Evolutionary conservation across 306 rosid genomes (phyloP).

Genomic region (Sophora flavescens): DNA sequence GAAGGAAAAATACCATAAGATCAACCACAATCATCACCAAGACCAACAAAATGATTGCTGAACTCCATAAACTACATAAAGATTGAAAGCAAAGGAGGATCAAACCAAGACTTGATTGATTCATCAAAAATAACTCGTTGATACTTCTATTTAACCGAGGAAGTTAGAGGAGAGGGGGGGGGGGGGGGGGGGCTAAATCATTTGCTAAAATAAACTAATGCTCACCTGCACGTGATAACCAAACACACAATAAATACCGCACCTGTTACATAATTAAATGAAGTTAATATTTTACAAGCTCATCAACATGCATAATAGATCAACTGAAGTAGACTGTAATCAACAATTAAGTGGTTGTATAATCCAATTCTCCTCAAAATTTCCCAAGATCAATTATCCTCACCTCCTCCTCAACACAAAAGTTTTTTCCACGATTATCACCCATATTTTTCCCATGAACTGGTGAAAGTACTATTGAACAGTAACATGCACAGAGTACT

Average conservation of each 20-base stretch:
- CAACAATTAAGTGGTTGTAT: conserved; percentile 4
- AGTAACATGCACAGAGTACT: conserved; percentile 34
- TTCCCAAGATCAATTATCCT: conserved; percentile 20
- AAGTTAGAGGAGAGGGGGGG: conserved; percentile 2
- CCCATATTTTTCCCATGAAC: not conserved
- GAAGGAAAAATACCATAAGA: conserved; percentile 76
- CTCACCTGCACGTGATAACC: conserved; percentile 89
- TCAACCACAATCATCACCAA: conserved; percentile 91
- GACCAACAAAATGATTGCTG: conserved; percentile 91
- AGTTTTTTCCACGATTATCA: not conserved
- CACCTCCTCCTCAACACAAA: not conserved
- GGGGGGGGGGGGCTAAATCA: conserved; percentile 4
- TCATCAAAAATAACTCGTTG: conserved; percentile 32
- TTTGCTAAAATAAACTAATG: conserved; percentile 39
- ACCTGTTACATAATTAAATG: conserved; percentile 66
- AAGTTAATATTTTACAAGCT: conserved; percentile 44
- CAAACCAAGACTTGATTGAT: conserved; percentile 39
- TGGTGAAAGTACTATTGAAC: not conserved
- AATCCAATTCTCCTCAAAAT: conserved; percentile 29
- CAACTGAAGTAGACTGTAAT: conserved; percentile 27
- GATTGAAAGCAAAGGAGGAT: conserved; percentile 43
- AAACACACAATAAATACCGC: conserved; percentile 98
- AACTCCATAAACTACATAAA: conserved; percentile 85
- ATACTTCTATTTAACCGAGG: conserved; percentile 37
- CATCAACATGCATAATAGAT: conserved; percentile 23